Conservation (phyloP, 306 rosid species). For the Crotalaria pallida region DNA sequence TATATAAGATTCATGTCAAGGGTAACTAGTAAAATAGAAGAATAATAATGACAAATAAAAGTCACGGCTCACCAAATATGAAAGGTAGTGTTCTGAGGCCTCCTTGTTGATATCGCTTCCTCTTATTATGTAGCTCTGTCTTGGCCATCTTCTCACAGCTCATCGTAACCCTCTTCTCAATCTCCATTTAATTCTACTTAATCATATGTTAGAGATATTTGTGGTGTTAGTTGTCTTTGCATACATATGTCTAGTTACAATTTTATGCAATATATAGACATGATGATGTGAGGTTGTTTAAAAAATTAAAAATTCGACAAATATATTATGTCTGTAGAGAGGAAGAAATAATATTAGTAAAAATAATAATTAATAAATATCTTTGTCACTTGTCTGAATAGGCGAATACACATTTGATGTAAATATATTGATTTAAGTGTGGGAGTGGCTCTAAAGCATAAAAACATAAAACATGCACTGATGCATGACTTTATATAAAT, state of each 20-base stretch:
- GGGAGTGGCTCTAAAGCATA: no score
- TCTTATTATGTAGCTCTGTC: not conserved
- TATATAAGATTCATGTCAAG: no score
- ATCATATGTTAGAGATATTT: not conserved
- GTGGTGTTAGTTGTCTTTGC: not conserved
- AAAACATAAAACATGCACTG: no score
- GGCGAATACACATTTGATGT: no score
- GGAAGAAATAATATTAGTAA: no score
- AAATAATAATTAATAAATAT: no score
- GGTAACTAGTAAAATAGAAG: not conserved
- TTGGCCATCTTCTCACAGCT: not conserved
- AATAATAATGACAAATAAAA: no score
- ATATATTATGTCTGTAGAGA: no score
- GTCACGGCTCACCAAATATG: constrained; percentile 21
- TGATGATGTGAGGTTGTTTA: not conserved
- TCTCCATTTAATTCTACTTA: not conserved
- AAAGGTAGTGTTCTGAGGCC: constrained; percentile 43
- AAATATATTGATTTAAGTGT: no score
- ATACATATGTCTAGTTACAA: not conserved
- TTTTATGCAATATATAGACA: not conserved
- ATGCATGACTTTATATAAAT: no score
- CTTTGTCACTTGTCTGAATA: no score
- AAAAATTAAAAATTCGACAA: no score
- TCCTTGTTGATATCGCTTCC: constrained; percentile 23
- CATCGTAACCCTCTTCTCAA: not conserved